A percentile compares a stretch with the other conserved stretches of the same genome.
Conservation (phyloP, 2,329 filamentous ascomycete species). For the Aspergillus oerlinghausenensis region DNA sequence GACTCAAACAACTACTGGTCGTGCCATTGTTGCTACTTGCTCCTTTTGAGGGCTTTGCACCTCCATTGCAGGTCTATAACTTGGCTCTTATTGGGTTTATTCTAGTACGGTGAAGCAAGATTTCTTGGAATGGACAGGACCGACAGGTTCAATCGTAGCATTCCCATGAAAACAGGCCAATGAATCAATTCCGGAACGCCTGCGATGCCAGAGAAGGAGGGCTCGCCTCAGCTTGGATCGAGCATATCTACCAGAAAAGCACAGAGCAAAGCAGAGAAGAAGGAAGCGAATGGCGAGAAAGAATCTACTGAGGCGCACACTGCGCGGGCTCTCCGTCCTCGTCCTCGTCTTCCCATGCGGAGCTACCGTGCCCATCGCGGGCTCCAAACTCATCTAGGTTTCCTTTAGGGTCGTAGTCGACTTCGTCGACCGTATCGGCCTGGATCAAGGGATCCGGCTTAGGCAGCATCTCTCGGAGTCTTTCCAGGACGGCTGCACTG, state of each 20-base stretch:
- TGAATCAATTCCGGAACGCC: conserved; percentile 21
- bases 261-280: conserved; percentile 2
- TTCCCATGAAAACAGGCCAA: background rate
- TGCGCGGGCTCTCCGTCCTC: conserved; percentile 44
- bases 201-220: conserved; percentile 22
- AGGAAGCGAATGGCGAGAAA: conserved; percentile 4
- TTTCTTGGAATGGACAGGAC: background rate
- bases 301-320: conserved; percentile 45
- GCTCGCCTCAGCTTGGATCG: conserved; percentile 9
- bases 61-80: background rate
- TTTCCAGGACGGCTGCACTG: conserved; percentile 65
- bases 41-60: background rate
- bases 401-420: conserved; percentile 77
- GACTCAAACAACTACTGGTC: background rate
- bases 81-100: background rate
- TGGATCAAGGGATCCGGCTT: conserved; percentile 56
- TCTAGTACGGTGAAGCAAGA: background rate
- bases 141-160: background rate
- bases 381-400: conserved; percentile 67
- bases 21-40: background rate
- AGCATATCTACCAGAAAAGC: conserved; percentile 14
- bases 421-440: conserved; percentile 76
- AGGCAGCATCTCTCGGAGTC: conserved; percentile 72
- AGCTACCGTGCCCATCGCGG: conserved; percentile 38
- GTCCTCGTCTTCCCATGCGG: conserved; percentile 48